phyloP scores from a whole-genome alignment of 2,329 filamentous ascomycete genomes.

The Cordyceps cateniannulata region DNA sequence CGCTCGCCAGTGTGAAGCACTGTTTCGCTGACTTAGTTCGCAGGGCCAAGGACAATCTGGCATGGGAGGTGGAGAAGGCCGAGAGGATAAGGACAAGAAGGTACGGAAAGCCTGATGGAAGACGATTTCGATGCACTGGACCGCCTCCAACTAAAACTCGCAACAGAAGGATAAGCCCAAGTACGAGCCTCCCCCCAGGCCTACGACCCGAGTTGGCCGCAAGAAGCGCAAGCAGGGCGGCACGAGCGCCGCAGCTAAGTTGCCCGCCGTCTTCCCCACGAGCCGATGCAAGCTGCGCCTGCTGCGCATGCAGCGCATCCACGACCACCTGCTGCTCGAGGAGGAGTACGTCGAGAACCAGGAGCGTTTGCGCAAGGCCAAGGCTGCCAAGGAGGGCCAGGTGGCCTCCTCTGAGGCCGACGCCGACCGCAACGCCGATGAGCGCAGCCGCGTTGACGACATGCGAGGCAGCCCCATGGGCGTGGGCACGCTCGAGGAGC shows the following conservation, averaged over 20 bases:
- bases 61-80: constrained; percentile 73
- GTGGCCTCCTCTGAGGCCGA: constrained; percentile 65
- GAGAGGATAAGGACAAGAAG: constrained; percentile 91
- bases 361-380: constrained; percentile 88
- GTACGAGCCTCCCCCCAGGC: constrained; percentile 96
- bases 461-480: constrained; percentile 99
- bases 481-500: constrained; percentile 93
- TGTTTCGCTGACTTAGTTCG: constrained; percentile 13
- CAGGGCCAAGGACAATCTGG: constrained; percentile 84
- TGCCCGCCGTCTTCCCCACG: constrained; percentile 88
- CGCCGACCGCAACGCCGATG: constrained; percentile 82
- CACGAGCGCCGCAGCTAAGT: constrained; percentile 89
- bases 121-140: neutral
- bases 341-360: constrained; percentile 99
- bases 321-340: constrained; percentile 93
- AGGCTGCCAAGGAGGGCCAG: constrained; percentile 66
- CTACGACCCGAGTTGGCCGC: constrained; percentile 91
- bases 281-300: constrained; percentile 96
- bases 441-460: constrained; percentile 90
- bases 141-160: constrained; percentile 17
- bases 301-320: constrained; percentile 95
- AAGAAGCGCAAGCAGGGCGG: constrained; percentile 98
- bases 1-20: neutral
- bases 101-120: constrained; percentile 36
- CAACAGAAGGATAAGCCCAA: constrained; percentile 97